Percentiles rank a stretch among this genome's conserved stretches.
Conservation (phyloP, 176 grass and related monocot genomes). For the Ensete glaucum region DNA sequence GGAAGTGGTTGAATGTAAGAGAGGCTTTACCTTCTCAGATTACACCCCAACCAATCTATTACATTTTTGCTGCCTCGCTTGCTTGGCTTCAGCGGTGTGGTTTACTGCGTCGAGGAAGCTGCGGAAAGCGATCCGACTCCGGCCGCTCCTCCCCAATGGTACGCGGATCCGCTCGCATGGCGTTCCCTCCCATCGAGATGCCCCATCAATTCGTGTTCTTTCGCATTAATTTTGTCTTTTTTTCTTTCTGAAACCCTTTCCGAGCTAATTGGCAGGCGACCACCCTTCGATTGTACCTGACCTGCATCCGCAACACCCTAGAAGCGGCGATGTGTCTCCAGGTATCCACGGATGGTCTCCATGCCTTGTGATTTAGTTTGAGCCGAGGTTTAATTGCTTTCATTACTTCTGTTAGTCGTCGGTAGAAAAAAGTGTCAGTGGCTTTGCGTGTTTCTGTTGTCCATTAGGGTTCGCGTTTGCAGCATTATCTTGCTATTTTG, state of each 20-base stretch:
- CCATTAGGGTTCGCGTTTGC: constrained; percentile 4
- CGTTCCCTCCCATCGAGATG: neutral
- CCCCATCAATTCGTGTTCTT: neutral
- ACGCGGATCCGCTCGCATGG: neutral
- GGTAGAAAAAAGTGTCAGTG: neutral
- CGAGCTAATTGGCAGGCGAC: constrained; percentile 39
- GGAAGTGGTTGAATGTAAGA: too few species aligned
- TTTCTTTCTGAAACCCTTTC: neutral
- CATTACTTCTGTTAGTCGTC: neutral
- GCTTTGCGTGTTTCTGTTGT: neutral
- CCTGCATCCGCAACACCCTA: constrained; percentile 87
- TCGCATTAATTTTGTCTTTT: neutral
- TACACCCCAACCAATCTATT: too few species aligned
- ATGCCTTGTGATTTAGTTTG: neutral
- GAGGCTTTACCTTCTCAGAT: too few species aligned
- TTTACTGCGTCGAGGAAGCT: neutral
- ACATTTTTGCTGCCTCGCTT: neutral
- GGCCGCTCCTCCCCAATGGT: neutral
- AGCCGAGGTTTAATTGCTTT: neutral
- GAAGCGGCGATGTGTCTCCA: constrained; percentile 98
- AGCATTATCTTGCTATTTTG: neutral
- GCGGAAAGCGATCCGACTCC: neutral
- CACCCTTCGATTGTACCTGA: constrained; percentile 71
- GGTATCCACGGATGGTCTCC: constrained; percentile 22
- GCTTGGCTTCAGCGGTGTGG: neutral